These are phyloP conservation scores for Dactylorhiza incarnata DNA, from an alignment of 106 monocot genomes.

Conservation along the genomic window DNA sequence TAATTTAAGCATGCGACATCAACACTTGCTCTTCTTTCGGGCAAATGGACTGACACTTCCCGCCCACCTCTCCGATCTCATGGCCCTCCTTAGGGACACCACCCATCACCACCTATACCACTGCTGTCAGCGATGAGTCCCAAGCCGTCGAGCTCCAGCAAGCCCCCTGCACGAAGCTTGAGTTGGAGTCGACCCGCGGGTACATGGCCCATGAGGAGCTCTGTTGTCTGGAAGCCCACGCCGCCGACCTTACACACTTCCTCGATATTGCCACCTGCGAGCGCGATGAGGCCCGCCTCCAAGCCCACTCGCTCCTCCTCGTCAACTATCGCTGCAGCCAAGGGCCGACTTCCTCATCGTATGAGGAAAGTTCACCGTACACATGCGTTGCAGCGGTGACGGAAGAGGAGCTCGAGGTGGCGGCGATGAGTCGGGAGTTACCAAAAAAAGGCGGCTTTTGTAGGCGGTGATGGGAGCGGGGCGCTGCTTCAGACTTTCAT, in stretches of 20 bases:
- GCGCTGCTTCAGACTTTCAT: constrained; percentile 13
- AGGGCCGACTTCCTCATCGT: not conserved
- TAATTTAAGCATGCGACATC: not conserved
- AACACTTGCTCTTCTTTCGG: not conserved
- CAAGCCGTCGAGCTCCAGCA: constrained; percentile 20
- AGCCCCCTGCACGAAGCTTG: constrained; percentile 22
- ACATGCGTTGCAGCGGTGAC: not conserved
- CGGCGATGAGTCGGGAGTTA: constrained; percentile 1
- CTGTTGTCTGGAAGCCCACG: constrained; percentile 27
- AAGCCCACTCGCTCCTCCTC: constrained; percentile 6
- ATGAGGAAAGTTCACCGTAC: not conserved
- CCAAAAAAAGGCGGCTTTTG: constrained; percentile 19
- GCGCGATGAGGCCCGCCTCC: constrained; percentile 39
- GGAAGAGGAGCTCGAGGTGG: constrained; percentile 1
- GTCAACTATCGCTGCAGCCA: not conserved
- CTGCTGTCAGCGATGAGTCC: not conserved
- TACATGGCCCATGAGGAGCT: constrained; percentile 40
- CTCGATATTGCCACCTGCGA: constrained; percentile 36
- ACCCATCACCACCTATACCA: not conserved
- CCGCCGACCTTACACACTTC: constrained; percentile 36
- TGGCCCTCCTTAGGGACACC: not conserved
- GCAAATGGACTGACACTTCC: not conserved
- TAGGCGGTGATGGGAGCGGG: constrained; percentile 22
- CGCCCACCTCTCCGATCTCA: not conserved
- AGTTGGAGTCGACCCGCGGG: constrained; percentile 52